Conservation (phyloP, 2,329 filamentous ascomycete species). For the Colletotrichum aenigma region DNA sequence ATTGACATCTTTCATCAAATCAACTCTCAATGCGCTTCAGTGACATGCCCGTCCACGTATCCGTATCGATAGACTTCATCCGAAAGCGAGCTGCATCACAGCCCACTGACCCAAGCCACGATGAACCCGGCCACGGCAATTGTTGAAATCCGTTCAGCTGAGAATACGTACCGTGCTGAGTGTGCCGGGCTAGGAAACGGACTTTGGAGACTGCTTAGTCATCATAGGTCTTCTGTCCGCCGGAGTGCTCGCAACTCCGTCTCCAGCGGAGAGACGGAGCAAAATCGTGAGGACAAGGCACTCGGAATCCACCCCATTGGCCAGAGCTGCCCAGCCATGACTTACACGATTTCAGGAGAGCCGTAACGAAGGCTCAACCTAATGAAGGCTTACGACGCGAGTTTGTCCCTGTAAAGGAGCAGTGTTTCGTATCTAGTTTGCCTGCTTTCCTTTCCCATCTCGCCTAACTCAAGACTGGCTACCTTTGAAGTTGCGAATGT, state of each 20-base stretch:
- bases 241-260: not conserved
- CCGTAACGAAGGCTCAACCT: not conserved
- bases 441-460: not conserved
- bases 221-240: not conserved
- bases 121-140: not conserved
- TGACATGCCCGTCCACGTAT: not conserved
- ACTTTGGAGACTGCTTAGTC: not conserved
- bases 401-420: not conserved
- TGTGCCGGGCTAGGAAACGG: not conserved
- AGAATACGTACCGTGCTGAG: not conserved
- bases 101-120: not conserved
- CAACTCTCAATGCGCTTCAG: not conserved
- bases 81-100: not conserved
- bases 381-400: slow-evolving; percentile 9
- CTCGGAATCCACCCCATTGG: slow-evolving; percentile 1
- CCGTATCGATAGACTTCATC: not conserved
- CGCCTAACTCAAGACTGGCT: not conserved
- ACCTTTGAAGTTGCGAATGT: not conserved
- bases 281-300: not conserved
- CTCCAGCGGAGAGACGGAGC: slow-evolving; percentile 16
- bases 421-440: not conserved
- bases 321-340: not conserved
- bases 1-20: not conserved
- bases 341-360: slow-evolving; percentile 14
- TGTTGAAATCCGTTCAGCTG: not conserved